Conservation (phyloP, 495 filamentous ascomycete species). For the Cercophora sp. region DNA sequence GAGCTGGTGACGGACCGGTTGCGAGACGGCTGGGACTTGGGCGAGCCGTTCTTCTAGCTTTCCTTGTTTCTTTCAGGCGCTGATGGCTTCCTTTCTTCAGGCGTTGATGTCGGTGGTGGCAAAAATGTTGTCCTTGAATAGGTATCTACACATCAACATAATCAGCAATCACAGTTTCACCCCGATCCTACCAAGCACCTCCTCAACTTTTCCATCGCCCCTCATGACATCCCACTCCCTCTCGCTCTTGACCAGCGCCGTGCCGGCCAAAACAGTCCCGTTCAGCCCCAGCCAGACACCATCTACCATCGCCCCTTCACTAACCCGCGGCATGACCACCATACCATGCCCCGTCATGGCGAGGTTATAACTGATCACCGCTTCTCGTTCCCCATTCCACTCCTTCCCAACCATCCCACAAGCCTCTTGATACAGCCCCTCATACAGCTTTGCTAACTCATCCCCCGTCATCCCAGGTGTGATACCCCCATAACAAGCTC, state of each 20-base stretch:
- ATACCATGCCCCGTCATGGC: constrained; percentile 67
- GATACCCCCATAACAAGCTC: constrained; percentile 20
- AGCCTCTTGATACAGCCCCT: constrained; percentile 53
- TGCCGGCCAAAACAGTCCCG: constrained; percentile 76
- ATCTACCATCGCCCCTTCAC: constrained; percentile 37
- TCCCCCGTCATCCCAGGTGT: constrained; percentile 15
- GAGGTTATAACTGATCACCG: constrained; percentile 72
- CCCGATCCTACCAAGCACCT: constrained; percentile 58
- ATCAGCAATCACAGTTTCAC: no score
- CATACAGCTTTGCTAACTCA: constrained; percentile 30
- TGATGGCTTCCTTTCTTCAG: no score
- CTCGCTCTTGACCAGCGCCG: constrained; percentile 72
- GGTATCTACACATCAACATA: no score
- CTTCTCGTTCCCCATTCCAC: constrained; percentile 37
- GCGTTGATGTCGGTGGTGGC: no score
- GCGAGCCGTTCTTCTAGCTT: constrained; percentile 13
- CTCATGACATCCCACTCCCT: constrained; percentile 64
- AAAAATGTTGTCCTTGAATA: no score
- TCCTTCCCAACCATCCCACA: constrained; percentile 19
- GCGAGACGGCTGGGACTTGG: constrained; percentile 11
- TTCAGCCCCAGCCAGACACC: constrained; percentile 60
- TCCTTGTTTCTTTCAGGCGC: no score
- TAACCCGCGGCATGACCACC: constrained; percentile 62
- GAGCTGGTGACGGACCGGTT: constrained; percentile 33
- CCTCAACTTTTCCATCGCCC: constrained; percentile 46